phyloP scores from a whole-genome alignment of 768 basidiomycete genomes.

The Lanmaoa rubissima region DNA sequence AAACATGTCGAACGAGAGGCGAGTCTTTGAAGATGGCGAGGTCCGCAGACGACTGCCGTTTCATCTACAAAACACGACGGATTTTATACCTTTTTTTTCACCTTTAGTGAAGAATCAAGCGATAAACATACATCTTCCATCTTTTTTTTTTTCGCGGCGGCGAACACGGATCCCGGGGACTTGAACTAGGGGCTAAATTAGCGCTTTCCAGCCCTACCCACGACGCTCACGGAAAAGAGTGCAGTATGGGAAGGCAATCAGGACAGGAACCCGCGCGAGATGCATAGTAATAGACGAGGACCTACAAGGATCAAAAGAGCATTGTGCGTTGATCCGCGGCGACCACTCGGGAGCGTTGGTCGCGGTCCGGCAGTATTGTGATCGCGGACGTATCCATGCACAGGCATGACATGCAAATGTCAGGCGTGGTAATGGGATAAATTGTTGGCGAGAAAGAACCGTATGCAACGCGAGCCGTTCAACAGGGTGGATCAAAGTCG shows the following conservation, averaged over 20 bases:
- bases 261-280: background rate
- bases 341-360: background rate
- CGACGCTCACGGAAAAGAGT: background rate
- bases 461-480: no score
- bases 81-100: slow-evolving; percentile 17
- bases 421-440: background rate
- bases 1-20: slow-evolving; percentile 15
- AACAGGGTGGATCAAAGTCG: no score
- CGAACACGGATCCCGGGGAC: no score
- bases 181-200: background rate
- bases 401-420: no score
- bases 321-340: background rate
- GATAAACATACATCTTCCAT: no score
- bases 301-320: background rate
- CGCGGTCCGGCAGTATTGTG: background rate
- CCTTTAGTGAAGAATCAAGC: no score
- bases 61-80: background rate
- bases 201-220: background rate
- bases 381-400: no score
- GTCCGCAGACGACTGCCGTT: background rate
- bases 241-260: background rate
- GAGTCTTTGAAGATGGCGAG: background rate
- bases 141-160: background rate
- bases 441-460: background rate
- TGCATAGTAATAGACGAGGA: background rate